Conservation (phyloP, 495 filamentous ascomycete species). For the Articulospora tetracladia region DNA sequence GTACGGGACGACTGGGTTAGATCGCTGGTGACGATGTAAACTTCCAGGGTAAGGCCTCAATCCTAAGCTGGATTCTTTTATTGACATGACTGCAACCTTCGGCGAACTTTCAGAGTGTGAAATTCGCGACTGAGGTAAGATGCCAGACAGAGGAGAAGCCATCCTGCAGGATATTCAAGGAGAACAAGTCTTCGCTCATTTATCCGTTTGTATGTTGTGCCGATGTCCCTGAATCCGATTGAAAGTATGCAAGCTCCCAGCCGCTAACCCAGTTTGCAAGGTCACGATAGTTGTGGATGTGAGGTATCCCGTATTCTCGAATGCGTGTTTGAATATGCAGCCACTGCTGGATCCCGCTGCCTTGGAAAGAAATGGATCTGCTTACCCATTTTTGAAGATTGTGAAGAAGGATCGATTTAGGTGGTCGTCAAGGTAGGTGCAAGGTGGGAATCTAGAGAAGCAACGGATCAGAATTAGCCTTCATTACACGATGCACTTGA, state of each 20-base stretch:
- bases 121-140: conserved; percentile 8
- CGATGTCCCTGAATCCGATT: conserved; percentile 1
- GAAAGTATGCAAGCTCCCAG: conserved; percentile 12
- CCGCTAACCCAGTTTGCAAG: neutral
- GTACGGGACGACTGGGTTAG: conserved; percentile 23
- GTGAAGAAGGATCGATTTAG: conserved; percentile 19
- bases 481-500: neutral
- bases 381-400: conserved; percentile 27
- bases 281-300: neutral
- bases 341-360: conserved; percentile 1
- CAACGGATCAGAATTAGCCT: conserved; percentile 19
- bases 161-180: neutral
- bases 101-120: conserved; percentile 13
- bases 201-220: neutral
- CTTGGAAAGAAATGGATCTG: conserved; percentile 18
- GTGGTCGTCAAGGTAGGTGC: conserved; percentile 9
- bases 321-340: neutral
- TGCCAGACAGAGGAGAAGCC: conserved; percentile 8
- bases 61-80: conserved; percentile 1
- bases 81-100: conserved; percentile 1
- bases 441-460: conserved; percentile 11
- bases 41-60: conserved; percentile 13
- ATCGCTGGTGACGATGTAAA: conserved; percentile 12
- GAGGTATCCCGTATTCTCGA: neutral
- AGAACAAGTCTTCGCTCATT: neutral